Evolutionary conservation across 179 eudicot genomes (phyloP), one percentile per base, ranked within the genome.

Genomic region (Gypsophila paniculata): DNA sequence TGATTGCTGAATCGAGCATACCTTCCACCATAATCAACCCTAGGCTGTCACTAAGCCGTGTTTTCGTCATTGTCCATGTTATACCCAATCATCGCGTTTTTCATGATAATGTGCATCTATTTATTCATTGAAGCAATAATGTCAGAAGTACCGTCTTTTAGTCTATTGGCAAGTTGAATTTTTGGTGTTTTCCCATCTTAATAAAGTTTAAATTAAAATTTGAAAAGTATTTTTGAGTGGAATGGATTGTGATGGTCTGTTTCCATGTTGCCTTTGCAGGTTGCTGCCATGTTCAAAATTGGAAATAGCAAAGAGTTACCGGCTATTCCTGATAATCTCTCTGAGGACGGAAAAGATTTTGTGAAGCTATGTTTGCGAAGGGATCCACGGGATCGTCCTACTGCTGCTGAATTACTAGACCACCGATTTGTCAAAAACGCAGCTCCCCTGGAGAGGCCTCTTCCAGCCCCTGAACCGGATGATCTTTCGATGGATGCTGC

Each of bases 301-400:
- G 97, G 98, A 34, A 91, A 93, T 54, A 89, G 97, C 85, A 93
- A 89, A 82, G 98, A 93, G 69, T 87, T 89, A 62, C 97, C 98
- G 36, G 79, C 85, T 19, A 93, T 93, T 72, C 98, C 98, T 10
- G 88, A 88, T 76, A 75, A 86, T 72, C 93, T 93, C 72, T 90
- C 96, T 42, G 88, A 89, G 63, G 96, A 93, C 67, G 98, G 97
- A 62, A 93, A 93, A 74, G 93, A 89, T 63, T 93, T 93, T 72
- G 96, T 93, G 75, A 84, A 83, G 83, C 81, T 79, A 79, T 93
- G 98, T 79, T 81, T 93, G 85, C 90, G 87, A 65, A 86, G 97
- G 38, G 78, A 91, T 80, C 97, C 97, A 61, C 72, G 23, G 59
- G 77, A 83, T 73, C 96, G 98, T 69, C 89, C 91, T 26, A 75